phyloP scores from a whole-genome alignment of 495 filamentous ascomycete species.

The Immersiella caudata region DNA sequence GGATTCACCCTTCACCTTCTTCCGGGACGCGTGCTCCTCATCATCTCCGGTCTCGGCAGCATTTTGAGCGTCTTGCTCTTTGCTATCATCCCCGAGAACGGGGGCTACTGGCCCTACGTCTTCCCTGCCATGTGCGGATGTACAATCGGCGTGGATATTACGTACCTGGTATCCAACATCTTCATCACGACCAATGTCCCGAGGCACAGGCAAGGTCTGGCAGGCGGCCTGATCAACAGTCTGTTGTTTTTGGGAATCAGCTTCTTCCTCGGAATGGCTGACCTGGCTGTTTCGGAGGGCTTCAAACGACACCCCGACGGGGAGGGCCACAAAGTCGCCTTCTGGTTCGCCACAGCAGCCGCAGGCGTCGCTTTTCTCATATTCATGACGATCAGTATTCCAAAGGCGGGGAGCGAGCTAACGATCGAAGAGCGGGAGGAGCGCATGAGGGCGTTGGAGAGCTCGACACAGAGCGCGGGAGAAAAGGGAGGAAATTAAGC shows the following conservation, averaged over 20 bases:
- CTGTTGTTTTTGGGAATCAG: slow-evolving; percentile 79
- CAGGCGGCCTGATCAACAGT: slow-evolving; percentile 63
- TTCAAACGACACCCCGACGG: slow-evolving; percentile 45
- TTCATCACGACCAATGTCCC: slow-evolving; percentile 81
- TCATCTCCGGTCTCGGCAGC: slow-evolving; percentile 68
- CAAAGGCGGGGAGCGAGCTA: slow-evolving; percentile 66
- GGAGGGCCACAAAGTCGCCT: slow-evolving; percentile 63
- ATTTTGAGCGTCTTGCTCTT: slow-evolving; percentile 69
- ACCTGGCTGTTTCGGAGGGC: slow-evolving; percentile 61
- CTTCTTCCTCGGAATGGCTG: slow-evolving; percentile 75
- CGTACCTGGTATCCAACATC: slow-evolving; percentile 80
- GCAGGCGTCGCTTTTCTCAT: slow-evolving; percentile 60
- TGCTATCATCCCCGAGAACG: slow-evolving; percentile 65
- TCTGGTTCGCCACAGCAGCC: slow-evolving; percentile 68
- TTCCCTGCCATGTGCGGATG: slow-evolving; percentile 83
- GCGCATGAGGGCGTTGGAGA: background rate
- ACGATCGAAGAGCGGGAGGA: slow-evolving; percentile 44
- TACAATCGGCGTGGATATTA: slow-evolving; percentile 82
- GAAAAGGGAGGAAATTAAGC: background rate
- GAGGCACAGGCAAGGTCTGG: slow-evolving; percentile 69
- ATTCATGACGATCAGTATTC: slow-evolving; percentile 63
- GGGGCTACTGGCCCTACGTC: slow-evolving; percentile 64
- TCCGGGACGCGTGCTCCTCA: slow-evolving; percentile 69
- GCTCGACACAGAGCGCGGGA: background rate
- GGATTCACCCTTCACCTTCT: slow-evolving; percentile 78